These are phyloP conservation scores for Asparagopsis taxiformis DNA, from an alignment of 31 red algal species.

Conservation along the genomic window DNA sequence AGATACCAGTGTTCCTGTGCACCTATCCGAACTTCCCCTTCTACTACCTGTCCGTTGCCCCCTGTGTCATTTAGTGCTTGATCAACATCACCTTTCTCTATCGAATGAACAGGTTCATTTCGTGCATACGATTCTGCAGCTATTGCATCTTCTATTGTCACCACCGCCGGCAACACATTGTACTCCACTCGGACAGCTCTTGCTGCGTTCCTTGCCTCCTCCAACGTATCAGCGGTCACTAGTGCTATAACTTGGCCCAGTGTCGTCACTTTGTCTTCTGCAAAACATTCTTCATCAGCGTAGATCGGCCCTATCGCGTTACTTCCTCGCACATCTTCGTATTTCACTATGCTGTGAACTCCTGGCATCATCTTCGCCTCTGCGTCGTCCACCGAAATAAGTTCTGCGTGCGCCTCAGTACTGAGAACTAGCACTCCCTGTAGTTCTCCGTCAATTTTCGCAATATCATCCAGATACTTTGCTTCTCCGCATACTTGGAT, in stretches of 20 bases:
- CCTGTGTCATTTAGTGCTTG: constrained; percentile 12
- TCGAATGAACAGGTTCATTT: constrained; percentile 34
- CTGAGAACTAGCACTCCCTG: constrained; percentile 73
- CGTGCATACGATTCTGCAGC: constrained; percentile 29
- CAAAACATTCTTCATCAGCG: constrained; percentile 79
- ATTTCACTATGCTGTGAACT: constrained; percentile 48
- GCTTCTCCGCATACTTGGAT: constrained; percentile 80
- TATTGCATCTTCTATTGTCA: constrained; percentile 83
- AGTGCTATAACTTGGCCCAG: constrained; percentile 79
- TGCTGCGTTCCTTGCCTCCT: constrained; percentile 59
- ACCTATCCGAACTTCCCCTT: constrained; percentile 74
- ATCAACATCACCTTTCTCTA: constrained; percentile 61
- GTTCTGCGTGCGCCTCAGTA: constrained; percentile 46
- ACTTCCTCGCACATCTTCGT: constrained; percentile 59
- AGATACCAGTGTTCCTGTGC: constrained; percentile 95
- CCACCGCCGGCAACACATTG: constrained; percentile 54
- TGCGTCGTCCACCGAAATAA: constrained; percentile 33
- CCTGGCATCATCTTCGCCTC: constrained; percentile 47
- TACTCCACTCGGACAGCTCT: constrained; percentile 61
- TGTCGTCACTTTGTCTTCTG: constrained; percentile 63
- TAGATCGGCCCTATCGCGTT: constrained; percentile 67
- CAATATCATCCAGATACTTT: constrained; percentile 87
- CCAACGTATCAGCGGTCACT: constrained; percentile 59
- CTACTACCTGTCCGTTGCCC: constrained; percentile 3
- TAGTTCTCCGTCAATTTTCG: constrained; percentile 45